Evolutionary conservation across 2,329 filamentous ascomycete species (phyloP).

Genomic region (Diplodia corticola): DNA sequence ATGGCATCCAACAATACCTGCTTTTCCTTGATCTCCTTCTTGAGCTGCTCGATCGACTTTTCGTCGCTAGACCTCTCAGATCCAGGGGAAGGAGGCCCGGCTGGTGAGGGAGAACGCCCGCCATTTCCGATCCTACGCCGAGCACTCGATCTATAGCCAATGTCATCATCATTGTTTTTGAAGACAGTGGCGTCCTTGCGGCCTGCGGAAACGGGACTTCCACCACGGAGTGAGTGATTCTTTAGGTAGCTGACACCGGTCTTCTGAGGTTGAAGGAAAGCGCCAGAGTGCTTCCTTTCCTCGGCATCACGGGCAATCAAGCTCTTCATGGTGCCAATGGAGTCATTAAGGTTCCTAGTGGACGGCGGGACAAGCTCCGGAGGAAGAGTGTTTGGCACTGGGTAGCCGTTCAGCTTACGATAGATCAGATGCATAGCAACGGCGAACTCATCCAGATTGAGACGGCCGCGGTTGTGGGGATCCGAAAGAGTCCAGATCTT

Average conservation of each 20-base stretch:
- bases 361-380: constrained; percentile 93
- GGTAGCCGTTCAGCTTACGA: constrained; percentile 93
- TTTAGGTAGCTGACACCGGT: constrained; percentile 99
- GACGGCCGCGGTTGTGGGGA: constrained; percentile 86
- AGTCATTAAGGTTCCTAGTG: constrained; percentile 87
- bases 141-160: constrained; percentile 89
- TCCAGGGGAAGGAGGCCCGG: constrained; percentile 56
- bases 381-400: constrained; percentile 81
- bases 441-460: constrained; percentile 96
- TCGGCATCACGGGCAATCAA: constrained; percentile 89
- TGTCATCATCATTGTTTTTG: constrained; percentile 91
- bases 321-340: constrained; percentile 89
- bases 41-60: constrained; percentile 79
- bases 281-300: constrained; percentile 82
- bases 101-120: constrained; percentile 76
- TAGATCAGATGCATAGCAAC: constrained; percentile 99
- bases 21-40: constrained; percentile 91
- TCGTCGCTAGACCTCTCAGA: constrained; percentile 73
- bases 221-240: constrained; percentile 82
- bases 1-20: constrained; percentile 93
- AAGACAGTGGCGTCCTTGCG: constrained; percentile 96
- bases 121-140: constrained; percentile 73
- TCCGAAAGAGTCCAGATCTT: constrained; percentile 94
- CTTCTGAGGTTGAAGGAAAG: constrained; percentile 87
- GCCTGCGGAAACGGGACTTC: constrained; percentile 57